Base-by-base conservation (phyloP, 306 rosid species). In the Acacia acuminata region DNA sequence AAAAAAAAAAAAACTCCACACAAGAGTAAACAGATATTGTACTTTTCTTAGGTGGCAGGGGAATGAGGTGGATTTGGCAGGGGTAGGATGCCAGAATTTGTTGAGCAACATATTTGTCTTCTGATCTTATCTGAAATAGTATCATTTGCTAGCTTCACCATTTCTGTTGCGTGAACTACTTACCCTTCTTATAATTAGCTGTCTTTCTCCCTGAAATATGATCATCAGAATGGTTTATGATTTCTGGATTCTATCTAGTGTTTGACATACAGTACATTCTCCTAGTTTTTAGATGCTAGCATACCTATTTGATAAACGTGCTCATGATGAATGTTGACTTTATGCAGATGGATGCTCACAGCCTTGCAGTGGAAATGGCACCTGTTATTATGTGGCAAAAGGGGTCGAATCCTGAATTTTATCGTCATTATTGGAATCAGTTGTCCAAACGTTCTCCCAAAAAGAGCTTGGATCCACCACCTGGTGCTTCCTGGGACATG, bases 341-440 rank as follows among this genome's bases (percentile, higher is more conserved):
- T 67, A 32, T 75, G 75, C 91, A 96, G 99, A 94, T 96, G 99
- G 96, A 92, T 82, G 76, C 90, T 66, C 92, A 85, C 66, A 85
- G 88, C 85, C 97, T 96, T 75, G 96, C 99, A 53, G 88, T 89
- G 96, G 99, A 96, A 88, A 90, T 96, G 92, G 89, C 97, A 77
- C 98, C 97, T 38, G 84, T 94, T 81, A 88, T 96, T 66, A 91
- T 94, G 90, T 96, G 99, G 99, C 90, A 87, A 80, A 82, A 76
- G 56, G 99, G 83, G 22, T 76, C 30, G 27, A 85, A 82, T 76
- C 99, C 96, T 42, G 99, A 94, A 38, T 78, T 75, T 74, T 94
- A 84, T 71, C 82, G 81, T 71, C 90, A 92, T 72, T 91, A 89
- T 77, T 96, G 97, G 98, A 89, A 79, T 82, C 90, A 88, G 51